A percentile compares a stretch with the other conserved stretches of the same genome.
These are phyloP conservation scores for Zoysia pacifica DNA, from an alignment of 176 grass and related monocot species.

Conservation along the genomic window DNA sequence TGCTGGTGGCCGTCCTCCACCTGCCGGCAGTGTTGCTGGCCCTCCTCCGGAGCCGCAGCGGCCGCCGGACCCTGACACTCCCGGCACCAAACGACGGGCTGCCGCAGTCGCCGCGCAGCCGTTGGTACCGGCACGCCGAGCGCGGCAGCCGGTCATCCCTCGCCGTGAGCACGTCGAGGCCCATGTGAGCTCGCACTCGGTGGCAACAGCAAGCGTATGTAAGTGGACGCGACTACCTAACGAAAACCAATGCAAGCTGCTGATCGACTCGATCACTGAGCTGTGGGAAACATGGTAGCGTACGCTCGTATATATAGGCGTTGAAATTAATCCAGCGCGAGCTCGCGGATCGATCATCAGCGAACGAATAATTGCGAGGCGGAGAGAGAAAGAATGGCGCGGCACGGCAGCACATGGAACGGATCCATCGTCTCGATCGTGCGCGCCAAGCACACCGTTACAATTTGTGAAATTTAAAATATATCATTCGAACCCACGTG, in stretches of 20 bases:
- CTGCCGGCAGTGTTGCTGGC: slow-evolving; percentile 13
- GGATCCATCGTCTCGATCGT: slow-evolving; percentile 21
- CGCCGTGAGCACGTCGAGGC: slow-evolving; percentile 40
- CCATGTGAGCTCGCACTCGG: slow-evolving; percentile 36
- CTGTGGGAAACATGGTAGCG: slow-evolving; percentile 39
- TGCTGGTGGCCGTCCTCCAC: not conserved
- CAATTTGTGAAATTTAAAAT: too few relatives aligned
- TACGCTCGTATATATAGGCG: slow-evolving; percentile 31
- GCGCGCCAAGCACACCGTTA: slow-evolving; percentile 25
- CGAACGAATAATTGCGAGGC: slow-evolving; percentile 28
- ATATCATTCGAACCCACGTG: too few relatives aligned
- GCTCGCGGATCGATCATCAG: not conserved
- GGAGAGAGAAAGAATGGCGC: not conserved
- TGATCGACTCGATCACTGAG: not conserved
- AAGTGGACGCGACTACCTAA: not conserved
- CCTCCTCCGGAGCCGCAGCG: slow-evolving; percentile 40
- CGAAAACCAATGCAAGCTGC: not conserved
- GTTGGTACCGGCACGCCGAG: slow-evolving; percentile 37
- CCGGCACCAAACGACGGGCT: not conserved
- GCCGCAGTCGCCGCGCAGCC: slow-evolving; percentile 11
- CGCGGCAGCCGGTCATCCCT: slow-evolving; percentile 27
- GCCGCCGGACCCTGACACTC: slow-evolving; percentile 32
- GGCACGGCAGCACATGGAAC: slow-evolving; percentile 44
- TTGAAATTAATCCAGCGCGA: not conserved
- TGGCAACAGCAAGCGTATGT: not conserved